Evolutionary conservation across 768 basidiomycete species (phyloP).

Genomic region (Leccinum olivaceopallidum): DNA sequence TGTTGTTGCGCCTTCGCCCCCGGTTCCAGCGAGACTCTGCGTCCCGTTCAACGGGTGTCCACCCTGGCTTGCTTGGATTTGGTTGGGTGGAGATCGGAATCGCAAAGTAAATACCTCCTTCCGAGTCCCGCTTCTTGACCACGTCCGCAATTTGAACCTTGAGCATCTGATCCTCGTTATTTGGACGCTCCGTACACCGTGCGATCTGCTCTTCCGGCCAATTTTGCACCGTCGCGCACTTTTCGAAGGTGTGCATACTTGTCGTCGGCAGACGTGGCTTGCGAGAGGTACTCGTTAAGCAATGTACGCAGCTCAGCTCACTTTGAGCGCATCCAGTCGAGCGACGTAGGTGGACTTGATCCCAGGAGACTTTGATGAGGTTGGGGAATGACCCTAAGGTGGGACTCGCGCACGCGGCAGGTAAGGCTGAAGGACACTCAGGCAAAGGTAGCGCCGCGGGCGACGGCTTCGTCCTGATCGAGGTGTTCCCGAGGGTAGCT

Average conservation of each 20-base stretch:
- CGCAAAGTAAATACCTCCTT: too few relatives aligned
- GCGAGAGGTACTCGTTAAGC: slow-evolving; percentile 80
- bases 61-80: too few relatives aligned
- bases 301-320: slow-evolving; percentile 78
- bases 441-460: slow-evolving; percentile 93
- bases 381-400: slow-evolving; percentile 15
- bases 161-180: too few relatives aligned
- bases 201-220: slow-evolving; percentile 63
- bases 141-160: too few relatives aligned
- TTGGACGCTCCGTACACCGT: too few relatives aligned
- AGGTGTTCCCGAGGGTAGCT: slow-evolving; percentile 78
- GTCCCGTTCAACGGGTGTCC: too few relatives aligned
- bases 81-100: too few relatives aligned
- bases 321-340: slow-evolving; percentile 81
- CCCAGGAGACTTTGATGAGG: too few relatives aligned
- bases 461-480: slow-evolving; percentile 97
- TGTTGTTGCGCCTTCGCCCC: too few relatives aligned
- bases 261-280: slow-evolving; percentile 83
- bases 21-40: too few relatives aligned
- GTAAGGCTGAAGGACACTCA: slow-evolving; percentile 97
- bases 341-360: slow-evolving; percentile 14
- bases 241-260: slow-evolving; percentile 88
- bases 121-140: too few relatives aligned
- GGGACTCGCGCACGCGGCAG: slow-evolving; percentile 97
- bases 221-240: slow-evolving; percentile 59